These are phyloP conservation scores for Skeletonema costatum DNA, from an alignment of 108 stramenopile genomes.

Conservation along the genomic window DNA sequence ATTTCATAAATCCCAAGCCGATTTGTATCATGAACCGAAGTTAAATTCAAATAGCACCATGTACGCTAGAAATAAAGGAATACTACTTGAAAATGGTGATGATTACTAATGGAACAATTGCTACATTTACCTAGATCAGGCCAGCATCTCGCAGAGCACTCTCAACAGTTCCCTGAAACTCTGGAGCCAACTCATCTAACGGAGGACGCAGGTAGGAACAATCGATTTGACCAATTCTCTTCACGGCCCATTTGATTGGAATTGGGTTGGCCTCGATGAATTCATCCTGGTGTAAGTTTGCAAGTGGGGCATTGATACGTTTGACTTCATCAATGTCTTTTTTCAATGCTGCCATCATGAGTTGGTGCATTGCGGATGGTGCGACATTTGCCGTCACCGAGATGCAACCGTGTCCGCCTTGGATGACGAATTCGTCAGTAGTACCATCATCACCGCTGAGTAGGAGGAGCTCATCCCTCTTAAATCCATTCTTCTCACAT, in stretches of 20 bases:
- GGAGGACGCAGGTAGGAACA: slow-evolving; percentile 47
- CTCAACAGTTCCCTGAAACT: slow-evolving; percentile 28
- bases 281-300: slow-evolving; percentile 57
- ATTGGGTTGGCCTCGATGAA: slow-evolving; percentile 79
- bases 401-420: slow-evolving; percentile 77
- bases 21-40: no score
- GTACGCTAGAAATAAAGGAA: no score
- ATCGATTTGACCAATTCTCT: slow-evolving; percentile 50
- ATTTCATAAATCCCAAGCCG: no score
- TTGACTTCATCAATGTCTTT: slow-evolving; percentile 47
- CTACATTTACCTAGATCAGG: slow-evolving; percentile 14
- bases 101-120: not conserved
- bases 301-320: slow-evolving; percentile 56
- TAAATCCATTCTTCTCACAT: slow-evolving; percentile 32
- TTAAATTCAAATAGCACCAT: no score
- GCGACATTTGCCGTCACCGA: slow-evolving; percentile 77
- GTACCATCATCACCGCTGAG: slow-evolving; percentile 75
- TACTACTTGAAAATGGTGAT: not conserved
- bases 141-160: slow-evolving; percentile 34
- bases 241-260: slow-evolving; percentile 61
- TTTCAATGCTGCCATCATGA: slow-evolving; percentile 55
- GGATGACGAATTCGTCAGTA: slow-evolving; percentile 62
- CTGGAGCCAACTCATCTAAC: slow-evolving; percentile 44
- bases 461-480: slow-evolving; percentile 54
- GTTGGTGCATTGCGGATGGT: slow-evolving; percentile 53